Evolutionary conservation across 305 asterid genomes (phyloP).

Genomic region (Fraxinus ornus): DNA sequence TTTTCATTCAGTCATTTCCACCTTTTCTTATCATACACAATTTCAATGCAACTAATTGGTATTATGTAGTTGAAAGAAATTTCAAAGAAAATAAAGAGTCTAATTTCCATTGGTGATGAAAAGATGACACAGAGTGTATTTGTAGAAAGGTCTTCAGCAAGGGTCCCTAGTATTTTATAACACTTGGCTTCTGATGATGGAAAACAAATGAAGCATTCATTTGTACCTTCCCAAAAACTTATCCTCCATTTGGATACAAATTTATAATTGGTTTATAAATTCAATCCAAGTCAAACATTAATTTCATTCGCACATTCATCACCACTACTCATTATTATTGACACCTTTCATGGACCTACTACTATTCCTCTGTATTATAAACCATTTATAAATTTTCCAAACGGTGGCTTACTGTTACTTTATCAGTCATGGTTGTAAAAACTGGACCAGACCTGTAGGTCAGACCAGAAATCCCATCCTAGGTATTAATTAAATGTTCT

Average conservation of each 20-base stretch:
- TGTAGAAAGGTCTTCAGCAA: neutral
- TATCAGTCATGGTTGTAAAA: neutral
- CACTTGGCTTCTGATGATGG: neutral
- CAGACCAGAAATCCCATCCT: neutral
- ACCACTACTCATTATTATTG: no score
- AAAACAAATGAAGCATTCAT: neutral
- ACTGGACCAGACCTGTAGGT: neutral
- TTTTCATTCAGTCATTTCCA: neutral
- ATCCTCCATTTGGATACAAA: neutral
- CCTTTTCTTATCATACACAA: neutral
- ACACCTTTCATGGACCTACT: neutral
- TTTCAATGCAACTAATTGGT: neutral
- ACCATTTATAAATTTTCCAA: neutral
- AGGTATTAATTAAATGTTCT: neutral
- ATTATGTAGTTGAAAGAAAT: neutral
- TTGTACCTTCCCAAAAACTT: neutral
- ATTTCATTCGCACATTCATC: neutral
- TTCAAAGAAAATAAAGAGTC: neutral
- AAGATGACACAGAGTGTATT: neutral
- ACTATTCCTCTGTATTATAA: neutral
- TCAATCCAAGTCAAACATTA: neutral
- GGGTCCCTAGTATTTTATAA: neutral
- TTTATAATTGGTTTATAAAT: neutral
- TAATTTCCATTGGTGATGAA: neutral
- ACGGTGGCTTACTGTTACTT: neutral